Percentiles rank a stretch among this genome's conserved stretches.
These are phyloP conservation scores for Naematelia encephala DNA, from an alignment of 768 basidiomycete species.

Conservation along the genomic window DNA sequence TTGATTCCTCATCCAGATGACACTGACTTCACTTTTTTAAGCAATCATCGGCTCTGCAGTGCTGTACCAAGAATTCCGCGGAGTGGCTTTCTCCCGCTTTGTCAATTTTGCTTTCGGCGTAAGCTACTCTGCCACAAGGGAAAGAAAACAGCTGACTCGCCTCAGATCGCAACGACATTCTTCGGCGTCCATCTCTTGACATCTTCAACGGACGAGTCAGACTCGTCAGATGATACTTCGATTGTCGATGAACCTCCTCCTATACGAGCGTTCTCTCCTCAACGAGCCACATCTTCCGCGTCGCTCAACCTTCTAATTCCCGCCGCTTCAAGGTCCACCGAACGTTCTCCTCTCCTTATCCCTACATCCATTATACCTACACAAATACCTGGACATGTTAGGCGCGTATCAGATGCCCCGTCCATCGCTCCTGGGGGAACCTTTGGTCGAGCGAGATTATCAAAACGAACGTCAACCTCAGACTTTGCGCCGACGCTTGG, in stretches of 20 bases:
- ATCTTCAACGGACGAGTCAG: slow-evolving; percentile 10
- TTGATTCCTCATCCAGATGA: too few relatives aligned
- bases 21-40: neutral
- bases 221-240: slow-evolving; percentile 2
- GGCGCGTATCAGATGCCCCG: neutral
- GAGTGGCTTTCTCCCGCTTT: slow-evolving; percentile 59
- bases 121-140: slow-evolving; percentile 7
- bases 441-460: slow-evolving; percentile 8
- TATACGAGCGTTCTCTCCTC: neutral
- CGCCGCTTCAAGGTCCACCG: slow-evolving; percentile 6
- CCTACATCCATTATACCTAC: neutral
- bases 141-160: neutral
- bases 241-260: slow-evolving; percentile 9
- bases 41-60: slow-evolving; percentile 90
- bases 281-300: slow-evolving; percentile 17
- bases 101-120: slow-evolving; percentile 46
- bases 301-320: slow-evolving; percentile 21
- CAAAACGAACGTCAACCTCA: slow-evolving; percentile 24
- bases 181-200: slow-evolving; percentile 85
- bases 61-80: slow-evolving; percentile 87
- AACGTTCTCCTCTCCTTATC: slow-evolving; percentile 30
- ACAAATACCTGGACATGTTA: neutral
- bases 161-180: slow-evolving; percentile 67
- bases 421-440: neutral
- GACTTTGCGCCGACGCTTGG: slow-evolving; percentile 31